A percentile compares a stretch with the other conserved stretches of the same genome.
Conservation (phyloP, 441 rosid genomes). For the Populus hybrid region DNA sequence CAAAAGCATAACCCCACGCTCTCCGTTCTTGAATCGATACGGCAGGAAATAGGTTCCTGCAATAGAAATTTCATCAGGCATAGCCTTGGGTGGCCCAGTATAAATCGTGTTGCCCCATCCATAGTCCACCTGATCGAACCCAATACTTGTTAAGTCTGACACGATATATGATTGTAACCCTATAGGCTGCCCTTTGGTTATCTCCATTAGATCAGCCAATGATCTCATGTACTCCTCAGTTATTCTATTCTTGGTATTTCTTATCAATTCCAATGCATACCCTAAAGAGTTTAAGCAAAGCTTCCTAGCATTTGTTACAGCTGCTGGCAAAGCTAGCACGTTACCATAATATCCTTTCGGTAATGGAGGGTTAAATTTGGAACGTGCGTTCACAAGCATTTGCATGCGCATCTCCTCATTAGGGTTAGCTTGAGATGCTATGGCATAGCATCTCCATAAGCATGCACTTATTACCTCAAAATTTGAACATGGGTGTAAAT, state of each 20-base stretch:
- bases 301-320: background rate
- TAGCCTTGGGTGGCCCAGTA: conserved; percentile 7
- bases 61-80: background rate
- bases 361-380: background rate
- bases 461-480: conserved; percentile 18
- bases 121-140: conserved; percentile 16
- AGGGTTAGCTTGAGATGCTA: background rate
- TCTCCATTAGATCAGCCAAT: conserved; percentile 15
- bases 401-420: background rate
- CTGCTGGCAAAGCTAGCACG: background rate
- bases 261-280: conserved; percentile 17
- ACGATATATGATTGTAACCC: background rate
- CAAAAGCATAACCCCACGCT: background rate
- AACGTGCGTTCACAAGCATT: background rate
- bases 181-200: background rate
- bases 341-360: conserved; percentile 22
- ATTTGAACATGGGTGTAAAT: conserved; percentile 1
- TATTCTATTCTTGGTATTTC: conserved; percentile 4
- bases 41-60: background rate
- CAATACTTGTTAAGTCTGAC: background rate
- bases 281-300: conserved; percentile 7
- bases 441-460: conserved; percentile 19
- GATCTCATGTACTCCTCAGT: conserved; percentile 24
- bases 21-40: background rate
- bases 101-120: conserved; percentile 26